phyloP scores from a whole-genome alignment of 2,329 filamentous ascomycete genomes.

The Exophiala calicioides region DNA sequence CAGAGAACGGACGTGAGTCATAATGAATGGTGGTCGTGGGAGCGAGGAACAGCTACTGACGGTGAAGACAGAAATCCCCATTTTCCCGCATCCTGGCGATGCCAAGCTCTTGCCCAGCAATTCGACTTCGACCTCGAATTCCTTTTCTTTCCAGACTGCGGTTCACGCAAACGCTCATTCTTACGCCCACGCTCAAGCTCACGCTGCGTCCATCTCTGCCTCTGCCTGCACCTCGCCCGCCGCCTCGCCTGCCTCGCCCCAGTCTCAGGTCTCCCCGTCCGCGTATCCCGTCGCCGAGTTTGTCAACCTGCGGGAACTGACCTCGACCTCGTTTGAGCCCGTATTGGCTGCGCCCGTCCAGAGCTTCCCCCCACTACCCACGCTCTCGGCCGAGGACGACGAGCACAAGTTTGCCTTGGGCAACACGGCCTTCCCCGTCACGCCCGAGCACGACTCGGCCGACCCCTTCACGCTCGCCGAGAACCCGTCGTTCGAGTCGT shows the following conservation, averaged over 20 bases:
- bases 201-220: conserved; percentile 2
- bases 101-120: conserved; percentile 31
- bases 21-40: conserved; percentile 4
- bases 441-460: conserved; percentile 41
- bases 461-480: conserved; percentile 31
- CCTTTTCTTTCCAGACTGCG: conserved; percentile 1
- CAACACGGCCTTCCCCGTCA: conserved; percentile 43
- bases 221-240: conserved; percentile 29
- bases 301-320: conserved; percentile 88
- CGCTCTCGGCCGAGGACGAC: conserved; percentile 65
- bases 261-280: conserved; percentile 50
- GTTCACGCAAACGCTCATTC: too few relatives aligned
- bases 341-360: conserved; percentile 41
- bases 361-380: conserved; percentile 63
- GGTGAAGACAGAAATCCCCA: conserved; percentile 29
- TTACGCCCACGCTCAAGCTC: too few relatives aligned
- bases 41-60: conserved; percentile 10
- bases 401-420: conserved; percentile 56
- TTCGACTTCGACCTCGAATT: conserved; percentile 7
- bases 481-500: conserved; percentile 73
- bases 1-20: conserved; percentile 31
- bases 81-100: conserved; percentile 33
- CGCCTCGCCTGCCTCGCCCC: conserved; percentile 27
- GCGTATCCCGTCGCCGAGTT: conserved; percentile 72
- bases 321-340: conserved; percentile 59